Conservation (phyloP, 805 yeast species). For the Spathaspora passalidarum region DNA sequence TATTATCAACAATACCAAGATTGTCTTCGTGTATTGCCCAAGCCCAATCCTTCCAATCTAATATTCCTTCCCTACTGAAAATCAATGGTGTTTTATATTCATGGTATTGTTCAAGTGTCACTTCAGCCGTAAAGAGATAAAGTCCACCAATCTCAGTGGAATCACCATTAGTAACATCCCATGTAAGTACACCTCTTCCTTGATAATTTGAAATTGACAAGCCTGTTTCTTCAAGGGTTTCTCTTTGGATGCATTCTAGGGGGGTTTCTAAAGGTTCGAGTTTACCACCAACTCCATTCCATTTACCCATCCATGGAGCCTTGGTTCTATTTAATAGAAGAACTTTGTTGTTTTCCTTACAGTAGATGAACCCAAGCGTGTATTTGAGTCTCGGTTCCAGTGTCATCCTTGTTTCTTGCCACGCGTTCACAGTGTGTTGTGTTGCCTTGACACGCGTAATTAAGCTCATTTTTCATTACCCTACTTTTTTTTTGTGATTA, state of each 20-base stretch:
- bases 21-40: constrained; percentile 37
- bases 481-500: too few species aligned
- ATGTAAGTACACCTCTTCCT: constrained; percentile 33
- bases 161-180: constrained; percentile 19
- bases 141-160: constrained; percentile 30
- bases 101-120: constrained; percentile 20
- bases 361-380: constrained; percentile 26
- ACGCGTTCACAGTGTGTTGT: too few species aligned
- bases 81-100: constrained; percentile 26
- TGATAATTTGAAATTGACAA: constrained; percentile 24
- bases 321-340: constrained; percentile 39
- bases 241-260: constrained; percentile 38
- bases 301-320: constrained; percentile 46
- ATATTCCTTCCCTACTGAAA: constrained; percentile 37
- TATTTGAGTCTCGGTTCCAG: constrained; percentile 12
- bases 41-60: constrained; percentile 38
- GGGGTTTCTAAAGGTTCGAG: constrained; percentile 33
- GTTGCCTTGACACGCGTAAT: too few species aligned
- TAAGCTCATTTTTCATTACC: too few species aligned
- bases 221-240: constrained; percentile 42
- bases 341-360: constrained; percentile 27
- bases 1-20: constrained; percentile 40
- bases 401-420: constrained; percentile 4
- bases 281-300: constrained; percentile 49
- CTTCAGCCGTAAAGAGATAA: constrained; percentile 37